Evolutionary conservation across 768 basidiomycete species (phyloP).

Genomic region (Suillus clintonianus): DNA sequence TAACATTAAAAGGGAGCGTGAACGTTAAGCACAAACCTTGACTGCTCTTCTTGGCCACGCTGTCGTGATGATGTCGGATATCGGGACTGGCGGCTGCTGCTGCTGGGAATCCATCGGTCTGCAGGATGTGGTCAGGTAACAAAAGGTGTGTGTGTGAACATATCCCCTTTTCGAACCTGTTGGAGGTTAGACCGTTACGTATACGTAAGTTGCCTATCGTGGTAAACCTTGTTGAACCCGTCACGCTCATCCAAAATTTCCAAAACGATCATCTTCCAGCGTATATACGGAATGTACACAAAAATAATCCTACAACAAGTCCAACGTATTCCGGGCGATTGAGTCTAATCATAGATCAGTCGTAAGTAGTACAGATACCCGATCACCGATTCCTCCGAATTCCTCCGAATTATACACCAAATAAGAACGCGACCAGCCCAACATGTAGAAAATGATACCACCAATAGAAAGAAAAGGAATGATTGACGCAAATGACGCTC

Average conservation of each 20-base stretch:
- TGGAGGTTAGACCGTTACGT: not conserved
- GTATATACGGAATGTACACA: no score
- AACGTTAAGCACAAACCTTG: conserved; percentile 42
- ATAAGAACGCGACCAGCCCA: not conserved
- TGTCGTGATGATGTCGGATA: conserved; percentile 47
- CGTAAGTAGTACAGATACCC: not conserved
- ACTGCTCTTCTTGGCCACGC: conserved; percentile 52
- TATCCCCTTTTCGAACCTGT: conserved; percentile 25
- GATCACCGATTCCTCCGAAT: not conserved
- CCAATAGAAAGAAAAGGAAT: not conserved
- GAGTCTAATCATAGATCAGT: not conserved
- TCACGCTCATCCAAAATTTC: no score
- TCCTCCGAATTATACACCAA: not conserved
- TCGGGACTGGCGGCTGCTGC: conserved; percentile 30
- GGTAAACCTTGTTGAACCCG: no score
- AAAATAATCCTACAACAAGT: not conserved
- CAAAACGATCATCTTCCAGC: no score
- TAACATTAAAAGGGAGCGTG: conserved; percentile 6
- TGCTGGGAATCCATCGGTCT: conserved; percentile 35
- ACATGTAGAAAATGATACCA: not conserved
- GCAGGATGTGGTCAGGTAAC: conserved; percentile 28
- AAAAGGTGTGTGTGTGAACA: conserved; percentile 27
- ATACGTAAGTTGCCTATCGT: not conserved
- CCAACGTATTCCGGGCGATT: not conserved
- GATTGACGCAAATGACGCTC: not conserved